Evolutionary conservation across 2,329 filamentous ascomycete genomes (phyloP), one percentile per base, ranked within the genome.

Genomic region (Fusarium udum): DNA sequence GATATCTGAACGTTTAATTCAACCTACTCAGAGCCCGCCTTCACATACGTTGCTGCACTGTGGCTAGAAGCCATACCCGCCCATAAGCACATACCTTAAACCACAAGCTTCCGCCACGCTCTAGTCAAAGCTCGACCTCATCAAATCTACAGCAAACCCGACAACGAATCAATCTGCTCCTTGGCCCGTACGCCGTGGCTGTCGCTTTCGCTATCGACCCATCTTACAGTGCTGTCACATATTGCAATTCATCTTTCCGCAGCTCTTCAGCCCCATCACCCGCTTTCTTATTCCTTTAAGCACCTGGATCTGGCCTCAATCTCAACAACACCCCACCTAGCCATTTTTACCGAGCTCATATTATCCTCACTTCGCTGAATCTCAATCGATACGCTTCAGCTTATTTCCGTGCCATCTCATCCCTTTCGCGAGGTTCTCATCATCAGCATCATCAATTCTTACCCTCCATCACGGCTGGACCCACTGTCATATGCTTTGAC

Each of bases 301-400:
- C 65, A 67, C 53, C 58, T 65, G 51, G 57, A 71, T 67, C 70
- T 74, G 51, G 36, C 59, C 51, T 73, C 75, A 69, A 77, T 69
- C 69, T 75, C 69, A 74, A 67, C 73, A 67, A 75, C 74, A 76
- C 67, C 72, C 73, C 76, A 77, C 69, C 66, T 74, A 66, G 34
- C 67, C 62, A 61, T 63, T 48, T 60, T 55, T 31, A 37, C 53
- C 58, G 70, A 61, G 36, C 53, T 64, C 52, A 62, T 69, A 28
- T 48, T 45, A 46, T 53, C 57, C 40, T 61, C 64, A 43, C 51
- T 61, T 73, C 51, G 39, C 43, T 48, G 49, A 62, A 51, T 70
- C 58, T 45, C 51, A 57, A 51, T 37, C 58, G 61, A 69, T 43
- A 63, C 36, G 49, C 26, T 58, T 45, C 65, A 36, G 45, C 64